A percentile compares a stretch with the other conserved stretches of the same genome.
Conservation (phyloP, 2,329 filamentous ascomycete species). For the Eutypa lata region DNA sequence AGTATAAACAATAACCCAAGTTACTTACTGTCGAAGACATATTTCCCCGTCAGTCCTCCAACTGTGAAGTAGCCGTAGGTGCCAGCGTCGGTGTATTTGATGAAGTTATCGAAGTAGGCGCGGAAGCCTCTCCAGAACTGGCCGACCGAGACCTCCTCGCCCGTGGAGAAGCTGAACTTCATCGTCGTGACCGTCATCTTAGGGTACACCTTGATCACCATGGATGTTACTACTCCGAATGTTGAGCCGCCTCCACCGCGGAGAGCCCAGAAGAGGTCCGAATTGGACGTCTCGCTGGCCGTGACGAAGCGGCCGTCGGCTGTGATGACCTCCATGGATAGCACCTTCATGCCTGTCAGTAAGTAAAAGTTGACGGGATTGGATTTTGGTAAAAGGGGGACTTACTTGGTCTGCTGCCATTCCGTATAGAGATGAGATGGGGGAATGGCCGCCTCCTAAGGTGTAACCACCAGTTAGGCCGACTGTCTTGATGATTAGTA, state of each 20-base stretch:
- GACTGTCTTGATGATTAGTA: no score
- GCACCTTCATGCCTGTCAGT: constrained; percentile 26
- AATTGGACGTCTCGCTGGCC: constrained; percentile 39
- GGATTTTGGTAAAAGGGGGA: background rate
- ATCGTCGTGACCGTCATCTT: constrained; percentile 29
- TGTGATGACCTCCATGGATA: constrained; percentile 47
- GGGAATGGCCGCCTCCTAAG: constrained; percentile 52
- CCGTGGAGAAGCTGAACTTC: constrained; percentile 20
- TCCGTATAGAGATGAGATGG: constrained; percentile 46
- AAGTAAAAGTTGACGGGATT: background rate
- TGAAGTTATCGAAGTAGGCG: constrained; percentile 27
- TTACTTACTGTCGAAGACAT: constrained; percentile 23
- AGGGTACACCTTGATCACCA: constrained; percentile 33
- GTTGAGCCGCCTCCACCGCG: constrained; percentile 44
- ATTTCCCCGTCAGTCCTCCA: constrained; percentile 14
- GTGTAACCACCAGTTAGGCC: constrained; percentile 47
- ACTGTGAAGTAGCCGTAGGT: constrained; percentile 32
- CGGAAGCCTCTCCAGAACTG: constrained; percentile 29
- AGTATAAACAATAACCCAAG: no score
- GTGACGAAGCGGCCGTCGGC: constrained; percentile 43
- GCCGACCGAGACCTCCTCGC: constrained; percentile 24
- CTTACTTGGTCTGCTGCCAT: constrained; percentile 45
- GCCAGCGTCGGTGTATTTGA: constrained; percentile 30
- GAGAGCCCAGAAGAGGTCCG: constrained; percentile 51
- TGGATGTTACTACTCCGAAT: constrained; percentile 42